Conservation (phyloP, 1,284 basidiomycete species). For the Xerocomus minutiporus region DNA sequence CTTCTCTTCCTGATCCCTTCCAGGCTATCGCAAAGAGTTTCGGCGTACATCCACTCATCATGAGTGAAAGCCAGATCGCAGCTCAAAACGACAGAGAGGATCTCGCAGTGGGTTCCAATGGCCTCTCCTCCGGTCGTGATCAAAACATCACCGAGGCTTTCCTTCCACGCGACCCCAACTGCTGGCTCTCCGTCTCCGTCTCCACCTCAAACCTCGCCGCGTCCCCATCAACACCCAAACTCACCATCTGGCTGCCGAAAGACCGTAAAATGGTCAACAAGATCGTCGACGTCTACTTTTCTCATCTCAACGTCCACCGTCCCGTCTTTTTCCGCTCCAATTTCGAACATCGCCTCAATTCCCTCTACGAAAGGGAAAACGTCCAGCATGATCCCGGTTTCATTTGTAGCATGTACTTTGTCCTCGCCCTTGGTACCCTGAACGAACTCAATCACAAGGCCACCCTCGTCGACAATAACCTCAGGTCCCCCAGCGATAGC, state of each 20-base stretch:
- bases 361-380: slow-evolving; percentile 56
- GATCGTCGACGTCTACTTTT: slow-evolving; percentile 68
- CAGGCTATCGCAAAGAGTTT: slow-evolving; percentile 72
- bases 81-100: slow-evolving; percentile 57
- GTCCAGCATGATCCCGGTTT: slow-evolving; percentile 66
- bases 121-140: slow-evolving; percentile 64
- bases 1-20: slow-evolving; percentile 9
- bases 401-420: slow-evolving; percentile 68
- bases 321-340: slow-evolving; percentile 65
- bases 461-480: slow-evolving; percentile 33
- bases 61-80: slow-evolving; percentile 56
- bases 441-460: slow-evolving; percentile 72
- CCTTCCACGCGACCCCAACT: slow-evolving; percentile 54
- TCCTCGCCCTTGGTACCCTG: slow-evolving; percentile 74
- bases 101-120: slow-evolving; percentile 66
- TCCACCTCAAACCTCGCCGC: slow-evolving; percentile 42
- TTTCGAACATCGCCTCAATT: slow-evolving; percentile 58
- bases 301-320: slow-evolving; percentile 69
- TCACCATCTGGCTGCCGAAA: slow-evolving; percentile 68
- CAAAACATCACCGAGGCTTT: slow-evolving; percentile 50
- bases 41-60: slow-evolving; percentile 67
- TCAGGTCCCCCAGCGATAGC: slow-evolving; percentile 30
- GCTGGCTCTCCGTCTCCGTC: slow-evolving; percentile 55
- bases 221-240: slow-evolving; percentile 32
- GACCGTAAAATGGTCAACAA: slow-evolving; percentile 59